phyloP scores from a whole-genome alignment of 768 basidiomycete species.

The Neoboletus subvelutipes region DNA sequence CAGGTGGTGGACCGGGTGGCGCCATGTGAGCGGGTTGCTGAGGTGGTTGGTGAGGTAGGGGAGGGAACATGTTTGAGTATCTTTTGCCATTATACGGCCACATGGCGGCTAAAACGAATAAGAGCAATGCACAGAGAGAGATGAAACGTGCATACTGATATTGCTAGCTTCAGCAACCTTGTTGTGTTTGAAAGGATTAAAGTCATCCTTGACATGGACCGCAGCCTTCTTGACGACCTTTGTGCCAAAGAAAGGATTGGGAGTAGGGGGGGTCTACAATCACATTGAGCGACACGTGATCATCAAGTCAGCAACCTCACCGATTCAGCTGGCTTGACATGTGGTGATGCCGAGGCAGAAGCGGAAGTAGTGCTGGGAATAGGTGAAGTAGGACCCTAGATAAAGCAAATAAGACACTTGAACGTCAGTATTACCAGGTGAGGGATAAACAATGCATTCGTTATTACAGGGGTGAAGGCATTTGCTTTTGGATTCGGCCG shows the following conservation, averaged over 20 bases:
- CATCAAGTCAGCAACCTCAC: constrained; percentile 32
- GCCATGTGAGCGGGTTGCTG: constrained; percentile 66
- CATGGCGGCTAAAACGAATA: constrained; percentile 49
- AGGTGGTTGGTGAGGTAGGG: constrained; percentile 55
- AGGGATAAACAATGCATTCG: constrained; percentile 8
- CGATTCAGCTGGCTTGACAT: constrained; percentile 55
- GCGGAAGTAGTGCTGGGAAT: constrained; percentile 41
- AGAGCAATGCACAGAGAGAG: not conserved
- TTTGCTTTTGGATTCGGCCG: constrained; percentile 82
- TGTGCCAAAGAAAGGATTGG: constrained; percentile 90
- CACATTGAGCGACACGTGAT: constrained; percentile 9
- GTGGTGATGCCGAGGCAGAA: constrained; percentile 59
- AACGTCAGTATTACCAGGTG: constrained; percentile 18
- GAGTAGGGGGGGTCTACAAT: constrained; percentile 43
- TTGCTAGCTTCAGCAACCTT: constrained; percentile 74
- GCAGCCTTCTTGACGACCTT: constrained; percentile 72
- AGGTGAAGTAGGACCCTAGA: constrained; percentile 47
- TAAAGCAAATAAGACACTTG: constrained; percentile 11
- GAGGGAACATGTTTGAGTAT: constrained; percentile 75
- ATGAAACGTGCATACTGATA: constrained; percentile 53
- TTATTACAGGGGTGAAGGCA: constrained; percentile 66
- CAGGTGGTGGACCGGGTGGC: constrained; percentile 64
- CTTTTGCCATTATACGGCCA: constrained; percentile 94
- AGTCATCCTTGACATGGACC: constrained; percentile 93
- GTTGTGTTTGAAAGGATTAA: constrained; percentile 91